These are phyloP conservation scores for Boletales sp. DNA, from an alignment of 768 basidiomycete species.

Conservation along the genomic window DNA sequence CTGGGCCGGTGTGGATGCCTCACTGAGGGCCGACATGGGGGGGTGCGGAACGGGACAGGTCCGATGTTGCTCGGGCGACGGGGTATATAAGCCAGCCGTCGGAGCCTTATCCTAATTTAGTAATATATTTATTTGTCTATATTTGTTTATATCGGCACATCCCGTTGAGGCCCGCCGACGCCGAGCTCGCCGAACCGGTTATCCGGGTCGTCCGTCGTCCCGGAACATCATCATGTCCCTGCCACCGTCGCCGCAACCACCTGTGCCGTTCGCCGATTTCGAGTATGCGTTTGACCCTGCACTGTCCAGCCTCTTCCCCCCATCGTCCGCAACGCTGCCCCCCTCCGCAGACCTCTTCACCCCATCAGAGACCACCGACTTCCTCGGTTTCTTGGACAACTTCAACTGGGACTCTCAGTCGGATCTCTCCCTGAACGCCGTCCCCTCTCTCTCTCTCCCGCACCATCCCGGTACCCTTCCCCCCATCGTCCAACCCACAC, in stretches of 20 bases:
- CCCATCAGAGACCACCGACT: slow-evolving; percentile 69
- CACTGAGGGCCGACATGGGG: slow-evolving; percentile 73
- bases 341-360: slow-evolving; percentile 79
- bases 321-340: slow-evolving; percentile 58
- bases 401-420: slow-evolving; percentile 65
- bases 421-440: slow-evolving; percentile 27
- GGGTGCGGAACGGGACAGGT: slow-evolving; percentile 39
- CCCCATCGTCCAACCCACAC: slow-evolving; percentile 6
- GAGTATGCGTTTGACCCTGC: slow-evolving; percentile 69
- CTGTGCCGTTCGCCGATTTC: slow-evolving; percentile 63
- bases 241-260: slow-evolving; percentile 38
- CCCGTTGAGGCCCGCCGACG: slow-evolving; percentile 2
- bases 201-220: background rate
- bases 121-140: slow-evolving; percentile 20
- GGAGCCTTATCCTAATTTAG: slow-evolving; percentile 26
- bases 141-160: slow-evolving; percentile 21
- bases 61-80: slow-evolving; percentile 27
- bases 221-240: slow-evolving; percentile 22
- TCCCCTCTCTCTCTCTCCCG: slow-evolving; percentile 2
- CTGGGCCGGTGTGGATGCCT: slow-evolving; percentile 66
- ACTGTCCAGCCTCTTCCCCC: slow-evolving; percentile 51
- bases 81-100: slow-evolving; percentile 26
- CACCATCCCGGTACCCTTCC: background rate
- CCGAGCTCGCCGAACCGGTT: slow-evolving; percentile 5
- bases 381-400: slow-evolving; percentile 80